phyloP scores from a whole-genome alignment of 108 stramenopile genomes.

The Fragilariopsis cylindrus region DNA sequence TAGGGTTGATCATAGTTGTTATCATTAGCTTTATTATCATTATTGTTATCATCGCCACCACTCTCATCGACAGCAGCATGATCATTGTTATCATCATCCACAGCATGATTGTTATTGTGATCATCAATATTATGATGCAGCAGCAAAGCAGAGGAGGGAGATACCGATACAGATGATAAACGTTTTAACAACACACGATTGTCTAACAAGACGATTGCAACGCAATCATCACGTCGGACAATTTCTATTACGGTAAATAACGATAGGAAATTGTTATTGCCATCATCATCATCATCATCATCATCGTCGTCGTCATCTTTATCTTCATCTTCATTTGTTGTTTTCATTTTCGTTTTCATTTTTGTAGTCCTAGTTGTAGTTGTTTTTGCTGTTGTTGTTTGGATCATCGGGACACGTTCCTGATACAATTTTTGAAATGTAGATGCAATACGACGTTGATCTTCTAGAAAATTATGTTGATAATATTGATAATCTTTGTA shows the following conservation, averaged over 20 bases:
- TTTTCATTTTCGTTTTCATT: too few relatives aligned
- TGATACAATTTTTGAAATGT: constrained; percentile 20
- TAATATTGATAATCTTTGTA: constrained; percentile 61
- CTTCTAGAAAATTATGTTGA: constrained; percentile 53
- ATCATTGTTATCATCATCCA: too few relatives aligned
- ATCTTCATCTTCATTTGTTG: too few relatives aligned
- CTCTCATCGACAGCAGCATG: too few relatives aligned
- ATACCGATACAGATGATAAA: too few relatives aligned
- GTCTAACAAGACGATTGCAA: constrained; percentile 77
- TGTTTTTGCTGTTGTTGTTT: constrained; percentile 1
- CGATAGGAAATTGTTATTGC: neutral
- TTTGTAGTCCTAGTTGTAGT: too few relatives aligned
- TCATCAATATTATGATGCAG: neutral
- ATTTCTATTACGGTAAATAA: constrained; percentile 47
- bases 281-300: neutral
- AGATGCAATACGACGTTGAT: constrained; percentile 48
- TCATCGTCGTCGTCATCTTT: neutral
- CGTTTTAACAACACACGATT: constrained; percentile 39
- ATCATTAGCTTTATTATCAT: too few relatives aligned
- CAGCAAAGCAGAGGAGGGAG: too few relatives aligned
- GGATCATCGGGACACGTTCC: neutral
- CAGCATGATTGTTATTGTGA: neutral
- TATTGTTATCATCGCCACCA: neutral
- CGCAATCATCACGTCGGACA: constrained; percentile 47
- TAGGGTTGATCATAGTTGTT: constrained; percentile 16